These are phyloP conservation scores for Raphanus raphanistrum DNA, from an alignment of 345 rosid species.

Conservation along the genomic window DNA sequence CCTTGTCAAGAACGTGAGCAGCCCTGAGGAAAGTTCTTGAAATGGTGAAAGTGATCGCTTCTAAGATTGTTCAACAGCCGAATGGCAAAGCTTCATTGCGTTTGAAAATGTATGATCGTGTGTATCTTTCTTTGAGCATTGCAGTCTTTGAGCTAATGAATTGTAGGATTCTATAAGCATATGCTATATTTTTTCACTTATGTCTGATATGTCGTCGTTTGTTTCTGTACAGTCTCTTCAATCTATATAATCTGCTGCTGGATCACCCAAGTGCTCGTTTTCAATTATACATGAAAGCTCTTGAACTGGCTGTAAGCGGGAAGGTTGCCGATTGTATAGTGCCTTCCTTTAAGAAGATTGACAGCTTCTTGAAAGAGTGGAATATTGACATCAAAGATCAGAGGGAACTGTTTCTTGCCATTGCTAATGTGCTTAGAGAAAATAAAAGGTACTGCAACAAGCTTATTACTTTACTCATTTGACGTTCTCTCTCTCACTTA, in stretches of 20 bases:
- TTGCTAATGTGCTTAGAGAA: constrained; percentile 74
- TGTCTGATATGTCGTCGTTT: constrained; percentile 23
- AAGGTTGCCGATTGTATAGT: constrained; percentile 67
- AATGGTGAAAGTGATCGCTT: constrained; percentile 66
- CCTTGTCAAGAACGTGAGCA: constrained; percentile 62
- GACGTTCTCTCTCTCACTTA: background rate
- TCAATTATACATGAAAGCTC: constrained; percentile 76
- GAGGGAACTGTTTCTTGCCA: constrained; percentile 69
- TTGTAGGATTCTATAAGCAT: constrained; percentile 22
- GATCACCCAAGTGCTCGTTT: constrained; percentile 64
- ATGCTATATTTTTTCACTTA: constrained; percentile 4
- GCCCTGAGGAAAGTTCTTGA: constrained; percentile 65
- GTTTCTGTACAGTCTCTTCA: constrained; percentile 71
- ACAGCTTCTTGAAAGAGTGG: constrained; percentile 95
- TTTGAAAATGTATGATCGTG: constrained; percentile 65
- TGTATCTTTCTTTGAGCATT: constrained; percentile 28
- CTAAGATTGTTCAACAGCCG: constrained; percentile 78
- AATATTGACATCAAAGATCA: constrained; percentile 72
- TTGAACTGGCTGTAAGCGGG: constrained; percentile 67
- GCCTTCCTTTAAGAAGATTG: constrained; percentile 80
- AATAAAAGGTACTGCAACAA: constrained; percentile 57
- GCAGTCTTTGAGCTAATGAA: constrained; percentile 58
- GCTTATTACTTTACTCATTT: background rate
- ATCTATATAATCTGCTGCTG: constrained; percentile 84
- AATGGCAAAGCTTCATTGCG: constrained; percentile 83